Evolutionary conservation across 108 stramenopile species (phyloP).

Genomic region (Discostella pseudostelligera): DNA sequence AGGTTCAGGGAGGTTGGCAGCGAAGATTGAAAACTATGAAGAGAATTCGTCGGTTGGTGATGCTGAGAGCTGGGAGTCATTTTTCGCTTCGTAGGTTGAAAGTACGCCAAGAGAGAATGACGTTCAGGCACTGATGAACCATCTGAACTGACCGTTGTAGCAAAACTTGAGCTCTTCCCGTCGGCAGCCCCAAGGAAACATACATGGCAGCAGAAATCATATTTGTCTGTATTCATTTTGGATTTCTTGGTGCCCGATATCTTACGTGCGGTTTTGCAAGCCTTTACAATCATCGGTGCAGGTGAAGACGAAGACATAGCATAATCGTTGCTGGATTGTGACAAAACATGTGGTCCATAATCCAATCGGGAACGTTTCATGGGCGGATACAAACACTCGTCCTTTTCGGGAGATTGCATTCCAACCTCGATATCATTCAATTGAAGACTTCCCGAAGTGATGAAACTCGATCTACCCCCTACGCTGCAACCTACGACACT

Average conservation of each 20-base stretch:
- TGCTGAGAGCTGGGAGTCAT: neutral
- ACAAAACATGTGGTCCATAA: neutral
- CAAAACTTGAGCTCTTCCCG: neutral
- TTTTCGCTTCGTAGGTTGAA: slow-evolving; percentile 8
- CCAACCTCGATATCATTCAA: too few relatives aligned
- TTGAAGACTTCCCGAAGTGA: neutral
- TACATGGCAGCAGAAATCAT: neutral
- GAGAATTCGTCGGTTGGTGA: neutral
- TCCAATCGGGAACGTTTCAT: slow-evolving; percentile 1
- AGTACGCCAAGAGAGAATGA: slow-evolving; percentile 4
- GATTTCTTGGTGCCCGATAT: neutral
- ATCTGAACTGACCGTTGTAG: neutral
- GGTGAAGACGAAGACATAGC: neutral
- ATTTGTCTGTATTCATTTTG: neutral
- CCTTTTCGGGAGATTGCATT: neutral
- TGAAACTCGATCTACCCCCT: neutral
- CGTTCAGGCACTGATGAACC: neutral
- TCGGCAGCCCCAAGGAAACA: neutral
- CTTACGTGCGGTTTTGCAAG: neutral
- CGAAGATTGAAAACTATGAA: neutral
- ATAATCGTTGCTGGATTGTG: neutral
- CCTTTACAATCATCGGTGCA: neutral
- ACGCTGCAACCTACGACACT: neutral
- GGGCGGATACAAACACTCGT: slow-evolving; percentile 1
- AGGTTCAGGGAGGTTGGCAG: neutral